Conservation (phyloP, 73 alveolate species). For the Paramecium octaurelia region DNA sequence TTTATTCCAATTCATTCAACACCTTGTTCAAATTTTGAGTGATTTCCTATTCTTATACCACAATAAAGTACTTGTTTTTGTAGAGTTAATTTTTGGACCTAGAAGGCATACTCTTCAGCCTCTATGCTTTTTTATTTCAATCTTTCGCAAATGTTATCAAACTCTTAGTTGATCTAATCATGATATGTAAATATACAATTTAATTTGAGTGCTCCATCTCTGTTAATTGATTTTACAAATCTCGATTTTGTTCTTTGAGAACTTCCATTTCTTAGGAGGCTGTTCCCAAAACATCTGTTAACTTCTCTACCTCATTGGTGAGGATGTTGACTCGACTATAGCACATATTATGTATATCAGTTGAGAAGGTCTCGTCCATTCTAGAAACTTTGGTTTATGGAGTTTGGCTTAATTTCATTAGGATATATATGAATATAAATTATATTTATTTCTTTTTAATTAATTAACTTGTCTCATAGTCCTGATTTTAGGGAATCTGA, state of each 20-base stretch:
- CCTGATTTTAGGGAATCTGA: not conserved
- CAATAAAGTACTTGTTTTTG: not conserved
- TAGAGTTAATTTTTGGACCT: not conserved
- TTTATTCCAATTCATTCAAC: not conserved
- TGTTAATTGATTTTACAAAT: not conserved
- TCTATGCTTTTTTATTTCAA: not conserved
- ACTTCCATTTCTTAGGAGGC: slow-evolving; percentile 20
- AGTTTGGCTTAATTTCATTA: not conserved
- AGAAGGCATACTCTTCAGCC: not conserved
- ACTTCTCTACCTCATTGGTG: slow-evolving; percentile 15
- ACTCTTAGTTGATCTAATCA: slow-evolving; percentile 1
- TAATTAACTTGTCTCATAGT: not conserved
- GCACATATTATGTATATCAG: slow-evolving; percentile 26
- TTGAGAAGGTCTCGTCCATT: not conserved
- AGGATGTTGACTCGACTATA: slow-evolving; percentile 13
- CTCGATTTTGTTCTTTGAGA: not conserved
- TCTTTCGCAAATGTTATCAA: slow-evolving; percentile 1
- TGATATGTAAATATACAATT: not conserved
- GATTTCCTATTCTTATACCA: not conserved
- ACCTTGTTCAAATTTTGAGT: not conserved
- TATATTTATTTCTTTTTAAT: not conserved
- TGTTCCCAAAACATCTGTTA: not conserved
- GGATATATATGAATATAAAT: not conserved
- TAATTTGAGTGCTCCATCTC: not conserved
- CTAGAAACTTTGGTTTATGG: not conserved